Base-by-base conservation (phyloP, 2,329 filamentous ascomycete species). In the Penicillium brasilianum region DNA sequence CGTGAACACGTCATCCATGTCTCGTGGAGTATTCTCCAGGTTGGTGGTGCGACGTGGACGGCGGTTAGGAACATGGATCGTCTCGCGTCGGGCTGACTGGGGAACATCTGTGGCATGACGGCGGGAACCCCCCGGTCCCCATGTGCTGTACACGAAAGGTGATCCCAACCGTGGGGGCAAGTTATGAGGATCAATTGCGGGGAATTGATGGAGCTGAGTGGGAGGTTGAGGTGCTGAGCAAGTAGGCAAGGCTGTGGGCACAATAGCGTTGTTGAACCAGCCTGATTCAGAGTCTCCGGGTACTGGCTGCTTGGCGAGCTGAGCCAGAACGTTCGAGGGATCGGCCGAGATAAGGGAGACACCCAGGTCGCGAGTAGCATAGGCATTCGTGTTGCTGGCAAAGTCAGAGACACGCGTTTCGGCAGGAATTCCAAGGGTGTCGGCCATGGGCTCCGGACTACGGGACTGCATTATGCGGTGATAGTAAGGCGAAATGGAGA, bases 401-500 rank as follows among this genome's bases (percentile, higher is more conserved):
- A 66, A 59, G n/a, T 65, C 69, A 14, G 68, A 64, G 34, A 67
- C 65, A 11, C 69, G 69, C 14, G 72, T 48, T 52, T 70, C 69
- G 13, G 64, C 58, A 13, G 77, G 71, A 9, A 75, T 69, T 18
- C 66, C 69, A 36, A 76, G 71, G 46, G 77, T 71, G 48, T 81
- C 77, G 43, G 73, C 73, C 67, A 85, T 81, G 2, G 87, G 87
- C 25, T 86, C 88, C 11, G 87, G 87, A 57, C 84, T 88, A 55
- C 86, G 81, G 39, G 82, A 84, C 63, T 83, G 81, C 63, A 89
- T 78, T 67, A 89, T 79, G 61, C 87, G 82, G 70, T 88, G 85
- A 70, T 89, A 89, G 69, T 89, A 86, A 20, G 86, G 85, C 37
- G 86, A 84, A 53, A 89, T 83, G 7, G 82, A 85, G 59, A 87